phyloP scores from a whole-genome alignment of 139 green algal genomes.

The Coccomyxa sp. region DNA sequence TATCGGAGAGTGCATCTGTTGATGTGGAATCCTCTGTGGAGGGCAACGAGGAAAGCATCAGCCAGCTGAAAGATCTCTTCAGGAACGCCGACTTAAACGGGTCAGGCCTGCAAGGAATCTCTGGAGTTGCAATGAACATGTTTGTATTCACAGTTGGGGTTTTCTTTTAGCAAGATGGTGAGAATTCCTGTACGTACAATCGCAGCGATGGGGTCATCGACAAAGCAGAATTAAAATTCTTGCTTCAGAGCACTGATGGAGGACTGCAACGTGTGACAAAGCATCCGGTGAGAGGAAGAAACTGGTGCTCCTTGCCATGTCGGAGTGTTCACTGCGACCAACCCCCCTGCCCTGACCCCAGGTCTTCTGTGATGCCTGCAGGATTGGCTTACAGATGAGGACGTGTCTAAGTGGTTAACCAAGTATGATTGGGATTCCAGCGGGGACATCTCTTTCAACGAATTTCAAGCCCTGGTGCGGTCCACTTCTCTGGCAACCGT shows the following conservation, averaged over 20 bases:
- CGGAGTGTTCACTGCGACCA: background rate
- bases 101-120: background rate
- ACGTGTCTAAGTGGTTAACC: constrained; percentile 22
- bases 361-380: constrained; percentile 11
- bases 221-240: constrained; percentile 6
- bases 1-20: too few relatives aligned
- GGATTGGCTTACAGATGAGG: constrained; percentile 32
- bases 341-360: background rate
- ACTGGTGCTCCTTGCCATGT: background rate
- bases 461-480: constrained; percentile 34
- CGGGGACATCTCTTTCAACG: constrained; percentile 28
- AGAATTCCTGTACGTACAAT: background rate
- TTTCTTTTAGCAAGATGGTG: background rate
- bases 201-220: constrained; percentile 22
- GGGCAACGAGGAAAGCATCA: background rate
- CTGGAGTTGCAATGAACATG: background rate
- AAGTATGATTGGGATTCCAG: constrained; percentile 31
- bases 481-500: background rate
- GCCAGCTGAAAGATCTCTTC: constrained; percentile 8
- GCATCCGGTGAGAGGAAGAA: background rate
- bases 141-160: background rate
- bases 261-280: background rate
- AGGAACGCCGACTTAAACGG: constrained; percentile 5
- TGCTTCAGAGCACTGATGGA: constrained; percentile 9
- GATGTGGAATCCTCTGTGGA: background rate